Conservation (phyloP, 768 basidiomycete species). For the Leucocoprinus birnbaumii region DNA sequence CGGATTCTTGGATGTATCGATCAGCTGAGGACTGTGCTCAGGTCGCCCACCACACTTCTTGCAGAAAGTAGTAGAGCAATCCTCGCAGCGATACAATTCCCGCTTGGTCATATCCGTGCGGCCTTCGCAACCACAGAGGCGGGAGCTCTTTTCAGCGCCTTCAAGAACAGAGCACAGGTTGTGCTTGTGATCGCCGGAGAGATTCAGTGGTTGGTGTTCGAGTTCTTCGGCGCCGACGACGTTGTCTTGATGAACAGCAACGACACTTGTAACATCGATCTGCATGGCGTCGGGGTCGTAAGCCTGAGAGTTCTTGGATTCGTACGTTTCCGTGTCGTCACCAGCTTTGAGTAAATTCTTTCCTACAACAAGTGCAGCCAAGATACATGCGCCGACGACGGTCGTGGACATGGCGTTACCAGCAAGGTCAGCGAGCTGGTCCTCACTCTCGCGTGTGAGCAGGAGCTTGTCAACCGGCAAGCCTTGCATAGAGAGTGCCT, state of each 20-base stretch:
- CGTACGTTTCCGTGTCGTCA: constrained; percentile 64
- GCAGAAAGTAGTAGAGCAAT: constrained; percentile 81
- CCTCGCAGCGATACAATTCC: constrained; percentile 62
- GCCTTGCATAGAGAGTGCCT: constrained; percentile 92
- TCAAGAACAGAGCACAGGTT: constrained; percentile 55
- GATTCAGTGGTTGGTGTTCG: constrained; percentile 58
- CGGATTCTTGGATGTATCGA: constrained; percentile 47
- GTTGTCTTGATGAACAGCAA: constrained; percentile 18
- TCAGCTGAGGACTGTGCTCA: constrained; percentile 69
- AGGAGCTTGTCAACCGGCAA: constrained; percentile 90
- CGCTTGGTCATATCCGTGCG: constrained; percentile 72
- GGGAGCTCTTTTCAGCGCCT: constrained; percentile 65
- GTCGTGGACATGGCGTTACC: constrained; percentile 99
- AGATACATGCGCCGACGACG: constrained; percentile 87
- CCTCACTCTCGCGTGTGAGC: constrained; percentile 89
- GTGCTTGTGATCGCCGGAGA: constrained; percentile 49
- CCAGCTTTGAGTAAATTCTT: constrained; percentile 66
- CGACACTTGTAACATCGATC: constrained; percentile 43
- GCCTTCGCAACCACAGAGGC: constrained; percentile 91
- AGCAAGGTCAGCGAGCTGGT: constrained; percentile 90
- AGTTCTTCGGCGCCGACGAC: constrained; percentile 51
- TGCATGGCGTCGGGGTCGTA: constrained; percentile 28
- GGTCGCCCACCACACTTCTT: constrained; percentile 87
- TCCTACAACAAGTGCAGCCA: constrained; percentile 74
- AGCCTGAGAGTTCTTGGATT: constrained; percentile 48